Evolutionary conservation across 306 rosid genomes (phyloP), one percentile per base, ranked within the genome.

Genomic region (Hylodesmum podocarpum): DNA sequence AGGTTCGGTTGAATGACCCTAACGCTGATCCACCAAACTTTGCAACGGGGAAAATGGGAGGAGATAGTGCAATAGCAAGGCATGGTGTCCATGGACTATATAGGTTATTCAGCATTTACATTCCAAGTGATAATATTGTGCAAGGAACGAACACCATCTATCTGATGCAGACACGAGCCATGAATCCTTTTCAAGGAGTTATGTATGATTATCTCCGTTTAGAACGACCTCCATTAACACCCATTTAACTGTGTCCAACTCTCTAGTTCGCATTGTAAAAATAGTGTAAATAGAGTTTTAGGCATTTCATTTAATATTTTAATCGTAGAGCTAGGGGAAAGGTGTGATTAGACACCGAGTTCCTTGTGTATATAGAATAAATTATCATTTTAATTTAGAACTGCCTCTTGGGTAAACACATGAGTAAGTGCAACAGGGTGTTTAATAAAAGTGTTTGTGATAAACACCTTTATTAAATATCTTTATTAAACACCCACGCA

Each of bases 141-240:
- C 2, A 67, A 49, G 97, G 95, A 74, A 78, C 39, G 25, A 94
- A 94, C 71, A 76, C 65, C 25, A 84, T 94, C 59, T 90, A 81
- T 84, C 78, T 94, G 10, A 85, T 65, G 54, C 98, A 90, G 29
- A 24, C 95, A 25, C 78, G 73, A 80, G 69, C 80, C 1, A 5
- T 3, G 7, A 46, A 39, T 39, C 59, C 82, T 18, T 91, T 86
- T 4, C 73, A 68, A 72, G 98, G 98, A 43, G 85, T 91, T 22
- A 91, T 94, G 98, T 94, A 94, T 78, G 98, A 94, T 68, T 94
- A 94, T 70, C 78, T 91, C 44, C 90, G 98, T 78, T 81, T 94
- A 4, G 98, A 94, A 88, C 81, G 84, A 41, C 95, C 98, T 14
- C 81, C 88, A 49, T 49, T 3, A 11, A 47, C 50, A 21, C 31